These are phyloP conservation scores for Phyllosticta paracitricarpa DNA, from an alignment of 2,329 filamentous ascomycete genomes.

Conservation along the genomic window DNA sequence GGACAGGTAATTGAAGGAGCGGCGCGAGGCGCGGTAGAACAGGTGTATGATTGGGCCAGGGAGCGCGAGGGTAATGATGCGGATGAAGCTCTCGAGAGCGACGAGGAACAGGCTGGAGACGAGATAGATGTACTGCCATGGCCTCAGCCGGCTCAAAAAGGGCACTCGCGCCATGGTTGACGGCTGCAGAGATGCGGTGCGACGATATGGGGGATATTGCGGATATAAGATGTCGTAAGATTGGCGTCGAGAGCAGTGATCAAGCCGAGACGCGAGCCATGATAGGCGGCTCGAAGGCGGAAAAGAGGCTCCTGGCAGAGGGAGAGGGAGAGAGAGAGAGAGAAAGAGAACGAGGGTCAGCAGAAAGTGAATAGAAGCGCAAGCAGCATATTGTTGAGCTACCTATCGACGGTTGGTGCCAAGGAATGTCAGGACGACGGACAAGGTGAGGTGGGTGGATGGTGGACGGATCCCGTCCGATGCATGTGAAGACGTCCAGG, in stretches of 20 bases:
- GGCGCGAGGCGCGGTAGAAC: conserved; percentile 72
- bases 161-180: conserved; percentile 47
- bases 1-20: conserved; percentile 69
- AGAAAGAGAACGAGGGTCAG: background rate
- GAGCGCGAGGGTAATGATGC: conserved; percentile 77
- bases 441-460: background rate
- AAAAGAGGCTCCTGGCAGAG: background rate
- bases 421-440: background rate
- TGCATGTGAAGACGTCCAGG: background rate
- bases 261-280: background rate
- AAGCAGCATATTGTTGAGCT: background rate
- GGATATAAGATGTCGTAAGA: background rate
- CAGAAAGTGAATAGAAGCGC: background rate
- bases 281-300: background rate
- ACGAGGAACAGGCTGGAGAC: conserved; percentile 76
- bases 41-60: conserved; percentile 72
- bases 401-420: background rate
- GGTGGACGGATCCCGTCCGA: background rate
- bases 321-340: background rate
- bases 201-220: background rate
- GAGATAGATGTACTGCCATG: conserved; percentile 77
- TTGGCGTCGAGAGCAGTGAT: background rate
- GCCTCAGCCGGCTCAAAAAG: conserved; percentile 49
- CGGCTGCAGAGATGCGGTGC: background rate
- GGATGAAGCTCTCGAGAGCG: conserved; percentile 69